phyloP scores from a whole-genome alignment of 1,139 yeast species.

The Taphrina wiesneri region DNA sequence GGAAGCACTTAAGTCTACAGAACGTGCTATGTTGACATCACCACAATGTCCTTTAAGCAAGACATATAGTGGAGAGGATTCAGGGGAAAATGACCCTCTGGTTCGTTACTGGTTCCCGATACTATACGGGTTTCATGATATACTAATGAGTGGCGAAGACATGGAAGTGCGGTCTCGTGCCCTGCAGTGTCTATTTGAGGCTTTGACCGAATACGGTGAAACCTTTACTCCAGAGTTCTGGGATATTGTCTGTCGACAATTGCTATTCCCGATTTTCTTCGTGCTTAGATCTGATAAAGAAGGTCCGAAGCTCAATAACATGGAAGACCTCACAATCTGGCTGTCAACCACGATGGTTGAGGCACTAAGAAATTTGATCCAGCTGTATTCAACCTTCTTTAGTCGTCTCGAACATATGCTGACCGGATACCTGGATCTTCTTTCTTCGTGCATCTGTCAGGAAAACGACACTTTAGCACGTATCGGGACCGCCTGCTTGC shows the following conservation, averaged over 20 bases:
- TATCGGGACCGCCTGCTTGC: conserved; percentile 86
- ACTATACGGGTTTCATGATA: conserved; percentile 78
- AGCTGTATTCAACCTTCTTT: conserved; percentile 77
- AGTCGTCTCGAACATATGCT: conserved; percentile 69
- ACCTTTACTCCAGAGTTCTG: conserved; percentile 75
- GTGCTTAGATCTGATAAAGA: conserved; percentile 78
- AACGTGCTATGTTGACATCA: conserved; percentile 53
- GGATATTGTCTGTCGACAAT: conserved; percentile 73
- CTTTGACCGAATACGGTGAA: conserved; percentile 74
- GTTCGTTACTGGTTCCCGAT: conserved; percentile 74
- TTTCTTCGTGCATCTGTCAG: conserved; percentile 88
- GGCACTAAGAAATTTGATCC: conserved; percentile 85
- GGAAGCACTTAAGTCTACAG: conserved; percentile 68
- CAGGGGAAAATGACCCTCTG: conserved; percentile 48
- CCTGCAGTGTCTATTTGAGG: conserved; percentile 74
- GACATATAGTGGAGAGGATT: conserved; percentile 40
- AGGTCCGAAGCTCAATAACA: conserved; percentile 62
- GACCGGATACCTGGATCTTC: conserved; percentile 71
- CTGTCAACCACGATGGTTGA: conserved; percentile 92
- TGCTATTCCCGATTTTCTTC: conserved; percentile 86
- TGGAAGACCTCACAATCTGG: conserved; percentile 92
- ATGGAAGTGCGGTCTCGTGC: conserved; percentile 92
- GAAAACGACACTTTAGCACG: conserved; percentile 95
- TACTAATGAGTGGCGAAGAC: conserved; percentile 91
- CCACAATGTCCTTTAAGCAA: conserved; percentile 36